phyloP scores from a whole-genome alignment of 2,329 filamentous ascomycete genomes.

The Ophiostoma sp. region DNA sequence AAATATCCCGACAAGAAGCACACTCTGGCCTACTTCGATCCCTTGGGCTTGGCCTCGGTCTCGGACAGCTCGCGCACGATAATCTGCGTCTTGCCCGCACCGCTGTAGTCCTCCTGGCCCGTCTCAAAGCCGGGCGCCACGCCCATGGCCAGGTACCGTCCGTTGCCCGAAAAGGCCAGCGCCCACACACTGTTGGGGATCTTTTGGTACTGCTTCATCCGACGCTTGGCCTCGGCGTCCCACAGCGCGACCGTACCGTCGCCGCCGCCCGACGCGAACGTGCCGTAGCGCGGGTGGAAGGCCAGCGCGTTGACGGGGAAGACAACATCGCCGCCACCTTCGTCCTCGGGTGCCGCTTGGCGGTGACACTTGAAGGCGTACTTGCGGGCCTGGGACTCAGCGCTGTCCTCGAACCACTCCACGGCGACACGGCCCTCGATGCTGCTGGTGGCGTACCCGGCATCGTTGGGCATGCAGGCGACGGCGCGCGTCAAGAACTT shows the following conservation, averaged over 20 bases:
- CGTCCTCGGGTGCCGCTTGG: constrained; percentile 64
- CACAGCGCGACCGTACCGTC: constrained; percentile 91
- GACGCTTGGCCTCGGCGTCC: constrained; percentile 87
- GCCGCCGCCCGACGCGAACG: constrained; percentile 85
- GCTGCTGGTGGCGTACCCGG: constrained; percentile 85
- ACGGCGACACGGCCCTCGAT: constrained; percentile 96
- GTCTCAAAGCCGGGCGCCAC: constrained; percentile 87
- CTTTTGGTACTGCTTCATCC: constrained; percentile 86
- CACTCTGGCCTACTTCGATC: constrained; percentile 56
- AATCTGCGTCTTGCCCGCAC: constrained; percentile 72
- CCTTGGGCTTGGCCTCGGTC: constrained; percentile 84
- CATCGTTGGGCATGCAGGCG: constrained; percentile 94
- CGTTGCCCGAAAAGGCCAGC: constrained; percentile 74
- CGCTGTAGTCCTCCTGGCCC: constrained; percentile 74
- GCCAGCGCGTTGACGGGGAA: constrained; percentile 89
- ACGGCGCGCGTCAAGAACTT: constrained; percentile 95
- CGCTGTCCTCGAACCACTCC: constrained; percentile 93
- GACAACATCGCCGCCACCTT: constrained; percentile 72
- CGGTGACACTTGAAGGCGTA: constrained; percentile 99
- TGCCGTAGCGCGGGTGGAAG: constrained; percentile 80
- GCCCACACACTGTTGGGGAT: constrained; percentile 77
- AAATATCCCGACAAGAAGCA: background rate
- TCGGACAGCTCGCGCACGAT: constrained; percentile 82
- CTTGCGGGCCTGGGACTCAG: constrained; percentile 85
- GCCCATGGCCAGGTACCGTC: constrained; percentile 74